These are phyloP conservation scores for Nicotiana sylvestris DNA, from an alignment of 257 asterid species.

Conservation along the genomic window DNA sequence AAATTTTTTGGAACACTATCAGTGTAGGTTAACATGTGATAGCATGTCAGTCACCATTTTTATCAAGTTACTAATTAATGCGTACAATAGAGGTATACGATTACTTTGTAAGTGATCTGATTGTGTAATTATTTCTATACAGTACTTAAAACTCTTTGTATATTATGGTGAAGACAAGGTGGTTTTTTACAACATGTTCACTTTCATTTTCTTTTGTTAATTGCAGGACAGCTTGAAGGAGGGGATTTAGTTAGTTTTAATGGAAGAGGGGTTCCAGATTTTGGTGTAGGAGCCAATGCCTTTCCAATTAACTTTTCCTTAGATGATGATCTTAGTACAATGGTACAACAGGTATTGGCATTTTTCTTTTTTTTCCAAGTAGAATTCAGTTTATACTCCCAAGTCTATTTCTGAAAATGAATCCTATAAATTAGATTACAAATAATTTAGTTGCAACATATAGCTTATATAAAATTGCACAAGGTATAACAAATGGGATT, in stretches of 20 bases:
- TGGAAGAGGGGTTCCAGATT: background rate
- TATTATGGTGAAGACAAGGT: background rate
- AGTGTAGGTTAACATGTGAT: background rate
- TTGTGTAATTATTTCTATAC: background rate
- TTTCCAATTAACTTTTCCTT: background rate
- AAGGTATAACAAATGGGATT: background rate
- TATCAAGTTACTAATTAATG: too few species aligned
- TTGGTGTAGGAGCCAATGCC: background rate
- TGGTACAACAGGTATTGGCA: conserved; percentile 2
- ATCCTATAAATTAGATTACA: background rate
- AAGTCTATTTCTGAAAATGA: background rate
- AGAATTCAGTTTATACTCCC: background rate
- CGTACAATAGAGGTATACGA: too few species aligned
- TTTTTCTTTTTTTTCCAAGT: too few species aligned
- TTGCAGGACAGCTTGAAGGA: background rate
- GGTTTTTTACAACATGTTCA: background rate
- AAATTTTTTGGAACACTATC: background rate
- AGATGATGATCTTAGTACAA: conserved; percentile 1
- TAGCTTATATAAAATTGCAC: background rate
- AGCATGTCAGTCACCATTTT: background rate
- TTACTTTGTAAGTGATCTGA: background rate
- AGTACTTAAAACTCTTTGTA: too few species aligned
- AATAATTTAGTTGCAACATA: background rate
- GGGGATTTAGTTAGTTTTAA: background rate
- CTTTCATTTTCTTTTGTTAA: background rate